Base-by-base conservation (phyloP, 108 stramenopile species). In the Cyclotella baltica region DNA sequence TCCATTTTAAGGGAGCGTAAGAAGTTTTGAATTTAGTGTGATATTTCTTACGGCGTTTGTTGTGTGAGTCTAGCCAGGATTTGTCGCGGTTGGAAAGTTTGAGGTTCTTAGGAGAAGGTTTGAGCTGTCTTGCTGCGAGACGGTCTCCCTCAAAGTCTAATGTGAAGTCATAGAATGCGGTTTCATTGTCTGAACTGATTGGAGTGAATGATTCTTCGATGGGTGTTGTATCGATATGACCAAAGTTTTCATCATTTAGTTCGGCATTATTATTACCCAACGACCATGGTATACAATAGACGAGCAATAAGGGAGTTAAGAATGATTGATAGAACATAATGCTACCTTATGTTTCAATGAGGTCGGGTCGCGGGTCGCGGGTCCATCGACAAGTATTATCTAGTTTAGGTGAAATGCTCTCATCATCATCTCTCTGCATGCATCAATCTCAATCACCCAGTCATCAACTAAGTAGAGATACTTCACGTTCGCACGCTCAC, bases 1-100 rank as follows among this genome's bases (percentile, higher is more conserved):
- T 59, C 73, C 79, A 80, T 18, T 50, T 51, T 8, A 80, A 47
- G 1, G 79, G 79, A 18, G 67, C 79, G 33, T 67, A 74, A 11
- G 29, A 67, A 48, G 72, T 61, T 34, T 53, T 56, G 31, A 55
- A 67, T 40, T 73, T 64, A 2, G 61, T 20, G 43, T 80, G 78
- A 37, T 55, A 79, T 35, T 34, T 37, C 46, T 79, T 71, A 10
- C 78, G 56, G 22, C 78, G 30, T 27, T 27, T 67, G 33, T 79
- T 79, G 61, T 79, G 78, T 15, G 72, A 57, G 18, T 40, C 23
- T 5, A 79, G 37, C 78, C 78, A 79, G 10, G 71, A 11, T 50
- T 69, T 25, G 33, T 68, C 67, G 1, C 59, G 40, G 35, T 30
- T 23, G 10, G 67, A 67, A 5, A 56, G 22, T 61, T 61, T 59